Evolutionary conservation across 257 asterid species (phyloP).

Genomic region (Primulina eburnea): DNA sequence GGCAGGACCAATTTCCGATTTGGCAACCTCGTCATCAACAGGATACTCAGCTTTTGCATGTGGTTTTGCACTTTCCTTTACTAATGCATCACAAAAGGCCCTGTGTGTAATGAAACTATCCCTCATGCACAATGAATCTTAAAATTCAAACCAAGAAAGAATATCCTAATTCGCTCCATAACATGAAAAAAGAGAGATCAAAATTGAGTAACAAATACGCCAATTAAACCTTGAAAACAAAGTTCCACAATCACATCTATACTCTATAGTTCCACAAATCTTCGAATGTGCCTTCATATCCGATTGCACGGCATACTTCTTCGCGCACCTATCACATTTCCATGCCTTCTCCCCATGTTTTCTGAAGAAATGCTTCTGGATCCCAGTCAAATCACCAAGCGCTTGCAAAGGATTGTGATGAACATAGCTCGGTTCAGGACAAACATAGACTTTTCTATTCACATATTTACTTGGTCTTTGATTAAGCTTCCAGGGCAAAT

Average conservation of each 20-base stretch:
- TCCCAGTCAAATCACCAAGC: constrained; percentile 54
- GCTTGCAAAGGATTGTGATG: constrained; percentile 51
- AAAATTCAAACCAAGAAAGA: not conserved
- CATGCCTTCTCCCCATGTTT: constrained; percentile 59
- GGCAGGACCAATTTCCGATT: constrained; percentile 20
- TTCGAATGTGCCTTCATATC: constrained; percentile 54
- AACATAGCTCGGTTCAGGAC: constrained; percentile 47
- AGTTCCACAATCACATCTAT: constrained; percentile 59
- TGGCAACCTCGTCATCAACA: constrained; percentile 29
- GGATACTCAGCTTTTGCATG: constrained; percentile 25
- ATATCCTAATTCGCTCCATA: not conserved
- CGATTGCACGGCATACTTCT: constrained; percentile 52
- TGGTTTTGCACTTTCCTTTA: constrained; percentile 42
- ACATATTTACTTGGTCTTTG: constrained; percentile 43
- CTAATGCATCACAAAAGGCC: constrained; percentile 53
- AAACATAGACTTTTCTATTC: constrained; percentile 47
- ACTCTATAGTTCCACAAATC: constrained; percentile 56
- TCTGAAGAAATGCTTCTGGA: constrained; percentile 53
- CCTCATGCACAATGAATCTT: constrained; percentile 37
- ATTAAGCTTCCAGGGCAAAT: constrained; percentile 54
- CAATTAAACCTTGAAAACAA: constrained; percentile 41
- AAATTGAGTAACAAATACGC: not conserved
- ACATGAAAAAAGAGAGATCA: not conserved
- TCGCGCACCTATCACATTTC: constrained; percentile 52
- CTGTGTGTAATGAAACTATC: constrained; percentile 58